Evolutionary conservation across 1,284 basidiomycete genomes (phyloP).

Genomic region (Neonothopanus nambi): DNA sequence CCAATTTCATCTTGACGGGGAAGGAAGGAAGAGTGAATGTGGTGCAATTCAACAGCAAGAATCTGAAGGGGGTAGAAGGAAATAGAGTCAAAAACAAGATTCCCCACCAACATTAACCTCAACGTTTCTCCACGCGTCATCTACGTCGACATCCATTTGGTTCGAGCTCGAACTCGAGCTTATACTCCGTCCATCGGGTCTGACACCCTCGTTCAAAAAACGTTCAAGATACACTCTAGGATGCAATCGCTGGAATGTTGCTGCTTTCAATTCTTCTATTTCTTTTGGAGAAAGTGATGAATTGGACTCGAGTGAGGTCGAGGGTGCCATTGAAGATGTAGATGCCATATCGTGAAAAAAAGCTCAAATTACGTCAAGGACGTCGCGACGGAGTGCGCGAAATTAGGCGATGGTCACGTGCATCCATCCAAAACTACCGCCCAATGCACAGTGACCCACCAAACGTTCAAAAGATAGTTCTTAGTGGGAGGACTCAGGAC

Average conservation of each 20-base stretch:
- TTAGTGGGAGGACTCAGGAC: no score
- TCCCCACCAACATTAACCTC: slow-evolving; percentile 72
- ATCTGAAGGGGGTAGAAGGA: background rate
- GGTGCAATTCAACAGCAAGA: no score
- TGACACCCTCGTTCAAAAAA: slow-evolving; percentile 68
- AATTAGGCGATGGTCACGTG: no score
- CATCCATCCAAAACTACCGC: no score
- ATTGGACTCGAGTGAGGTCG: background rate
- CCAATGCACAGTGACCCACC: no score
- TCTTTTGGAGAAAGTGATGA: slow-evolving; percentile 24
- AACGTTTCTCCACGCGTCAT: slow-evolving; percentile 65
- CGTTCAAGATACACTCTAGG: slow-evolving; percentile 79
- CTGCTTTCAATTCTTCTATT: slow-evolving; percentile 51
- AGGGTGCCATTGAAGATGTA: background rate
- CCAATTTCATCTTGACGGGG: no score
- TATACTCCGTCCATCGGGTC: slow-evolving; percentile 69
- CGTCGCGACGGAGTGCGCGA: no score
- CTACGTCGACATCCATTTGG: slow-evolving; percentile 5
- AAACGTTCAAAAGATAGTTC: no score
- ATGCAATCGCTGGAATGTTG: slow-evolving; percentile 81
- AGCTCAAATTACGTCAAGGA: no score
- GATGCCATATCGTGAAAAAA: no score
- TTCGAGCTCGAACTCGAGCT: no score
- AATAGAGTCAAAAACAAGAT: slow-evolving; percentile 3
- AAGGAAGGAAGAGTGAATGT: no score